Evolutionary conservation across 2,329 filamentous ascomycete genomes (phyloP), one percentile per base, ranked within the genome.

Genomic region (Domatiomyces catenatus): DNA sequence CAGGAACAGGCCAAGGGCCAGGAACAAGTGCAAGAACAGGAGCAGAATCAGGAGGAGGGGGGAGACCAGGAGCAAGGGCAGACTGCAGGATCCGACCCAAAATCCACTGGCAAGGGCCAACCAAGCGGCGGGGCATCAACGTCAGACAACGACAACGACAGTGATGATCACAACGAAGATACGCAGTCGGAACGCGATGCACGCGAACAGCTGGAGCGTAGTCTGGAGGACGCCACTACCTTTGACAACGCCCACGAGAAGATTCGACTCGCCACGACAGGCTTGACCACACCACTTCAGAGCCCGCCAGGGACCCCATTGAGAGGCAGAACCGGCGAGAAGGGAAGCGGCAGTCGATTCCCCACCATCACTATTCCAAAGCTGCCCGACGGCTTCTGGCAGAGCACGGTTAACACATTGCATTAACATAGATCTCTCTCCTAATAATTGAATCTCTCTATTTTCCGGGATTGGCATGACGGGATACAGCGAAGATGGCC

Each of bases 351-450:
- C 10, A 50, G 52, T 24, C 44, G 47, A 10, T 59, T 59, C 50
- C 58, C 58, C 42, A 58, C 50, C 42, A 59, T 59, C 28, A 58
- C 54, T 43, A 59, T 59, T 43, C 58, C 58, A 18, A 53, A 47
- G 42, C 48, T 59, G 42, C 57, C 57, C 44, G 47, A 50, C 8
- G 54, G 54, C 8, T 59, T 59, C 43, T 59, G 56, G 58, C 53
- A 58, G 12, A 20, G 17, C 20, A 54, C 58, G 43, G 55, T 57
- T 22, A 59, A 59, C 44, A 57, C 53, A 2, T 42, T 59, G 24
- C 56, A 48, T 47, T 59, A 48, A 44, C 15, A 18, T 39, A 15
- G 32, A 15, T 39, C 32, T 39, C 32, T 15, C 32, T 39, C 7
- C 15, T 39, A 39, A 39, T 15, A 39, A 39, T 15, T 39, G 32